phyloP scores from a whole-genome alignment of 257 asterid genomes.

The Parsonsia alboflavescens region DNA sequence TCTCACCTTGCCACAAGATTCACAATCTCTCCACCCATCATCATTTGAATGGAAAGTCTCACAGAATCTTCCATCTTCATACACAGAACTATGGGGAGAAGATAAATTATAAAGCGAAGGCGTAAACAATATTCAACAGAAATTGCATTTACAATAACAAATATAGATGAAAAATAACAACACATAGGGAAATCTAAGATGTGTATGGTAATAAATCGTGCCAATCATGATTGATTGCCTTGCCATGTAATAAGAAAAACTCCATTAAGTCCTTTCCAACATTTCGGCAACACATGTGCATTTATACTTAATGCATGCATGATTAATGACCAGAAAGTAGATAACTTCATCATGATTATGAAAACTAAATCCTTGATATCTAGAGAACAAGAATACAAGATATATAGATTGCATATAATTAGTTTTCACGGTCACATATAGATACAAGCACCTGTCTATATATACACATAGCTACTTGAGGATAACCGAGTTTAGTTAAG shows the following conservation, averaged over 20 bases:
- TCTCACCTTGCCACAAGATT: conserved; percentile 70
- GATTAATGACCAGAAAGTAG: not conserved
- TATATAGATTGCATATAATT: not conserved
- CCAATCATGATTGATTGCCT: not conserved
- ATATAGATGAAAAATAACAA: not conserved
- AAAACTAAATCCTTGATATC: not conserved
- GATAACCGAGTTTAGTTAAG: not conserved
- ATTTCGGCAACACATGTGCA: not conserved
- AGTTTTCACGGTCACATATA: not conserved
- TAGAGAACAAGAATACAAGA: not conserved
- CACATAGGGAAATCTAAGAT: not conserved
- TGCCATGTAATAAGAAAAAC: not conserved
- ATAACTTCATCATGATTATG: not conserved
- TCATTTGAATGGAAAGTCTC: conserved; percentile 62
- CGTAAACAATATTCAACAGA: not conserved
- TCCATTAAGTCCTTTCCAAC: not conserved
- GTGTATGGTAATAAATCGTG: not conserved
- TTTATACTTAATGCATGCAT: not conserved
- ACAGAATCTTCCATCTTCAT: conserved; percentile 66
- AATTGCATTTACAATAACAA: not conserved
- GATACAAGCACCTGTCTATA: not conserved
- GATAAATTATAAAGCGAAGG: conserved; percentile 4
- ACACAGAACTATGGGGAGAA: conserved; percentile 42
- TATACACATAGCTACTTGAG: not conserved
- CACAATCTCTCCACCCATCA: conserved; percentile 89